These are phyloP conservation scores for Gossypium ekmanianum DNA, from an alignment of 345 rosid species.

Conservation along the genomic window DNA sequence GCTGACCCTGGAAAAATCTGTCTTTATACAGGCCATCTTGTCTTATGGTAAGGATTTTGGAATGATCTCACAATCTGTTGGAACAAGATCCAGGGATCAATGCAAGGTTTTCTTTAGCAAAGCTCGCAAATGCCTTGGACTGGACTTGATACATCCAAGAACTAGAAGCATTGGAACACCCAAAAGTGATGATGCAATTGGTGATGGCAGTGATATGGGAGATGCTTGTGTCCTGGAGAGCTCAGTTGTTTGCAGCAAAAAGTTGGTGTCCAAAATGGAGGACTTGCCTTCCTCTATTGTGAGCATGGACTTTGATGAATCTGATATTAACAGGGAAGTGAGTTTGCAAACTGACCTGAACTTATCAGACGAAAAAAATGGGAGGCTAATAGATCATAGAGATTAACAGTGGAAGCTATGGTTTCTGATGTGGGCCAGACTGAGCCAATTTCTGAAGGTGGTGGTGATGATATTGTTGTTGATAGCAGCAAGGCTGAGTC, in stretches of 20 bases:
- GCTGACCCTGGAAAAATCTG: constrained; percentile 59
- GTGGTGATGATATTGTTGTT: constrained; percentile 14
- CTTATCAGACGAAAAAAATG: constrained; percentile 34
- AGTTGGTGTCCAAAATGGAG: constrained; percentile 38
- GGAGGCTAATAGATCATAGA: constrained; percentile 20
- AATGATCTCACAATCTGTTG: constrained; percentile 56
- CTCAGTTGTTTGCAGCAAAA: constrained; percentile 40
- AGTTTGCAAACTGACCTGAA: constrained; percentile 32
- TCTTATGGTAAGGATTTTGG: constrained; percentile 80
- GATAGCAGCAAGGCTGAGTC: constrained; percentile 28
- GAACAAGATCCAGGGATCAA: constrained; percentile 73
- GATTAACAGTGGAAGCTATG: constrained; percentile 28
- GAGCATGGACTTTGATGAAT: constrained; percentile 33
- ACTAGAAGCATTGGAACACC: constrained; percentile 38
- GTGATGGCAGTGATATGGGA: constrained; percentile 74
- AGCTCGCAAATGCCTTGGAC: constrained; percentile 82
- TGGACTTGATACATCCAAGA: constrained; percentile 55
- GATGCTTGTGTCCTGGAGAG: constrained; percentile 57
- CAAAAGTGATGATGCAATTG: constrained; percentile 51
- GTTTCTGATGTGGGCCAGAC: constrained; percentile 30
- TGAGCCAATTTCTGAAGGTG: constrained; percentile 21
- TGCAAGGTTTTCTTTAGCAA: constrained; percentile 90
- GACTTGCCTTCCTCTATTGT: constrained; percentile 30
- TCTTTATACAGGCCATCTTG: constrained; percentile 68
- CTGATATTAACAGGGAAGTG: constrained; percentile 20